Evolutionary conservation across 805 yeast genomes (phyloP).

Genomic region (Zygosaccharomyces gambellarensis): DNA sequence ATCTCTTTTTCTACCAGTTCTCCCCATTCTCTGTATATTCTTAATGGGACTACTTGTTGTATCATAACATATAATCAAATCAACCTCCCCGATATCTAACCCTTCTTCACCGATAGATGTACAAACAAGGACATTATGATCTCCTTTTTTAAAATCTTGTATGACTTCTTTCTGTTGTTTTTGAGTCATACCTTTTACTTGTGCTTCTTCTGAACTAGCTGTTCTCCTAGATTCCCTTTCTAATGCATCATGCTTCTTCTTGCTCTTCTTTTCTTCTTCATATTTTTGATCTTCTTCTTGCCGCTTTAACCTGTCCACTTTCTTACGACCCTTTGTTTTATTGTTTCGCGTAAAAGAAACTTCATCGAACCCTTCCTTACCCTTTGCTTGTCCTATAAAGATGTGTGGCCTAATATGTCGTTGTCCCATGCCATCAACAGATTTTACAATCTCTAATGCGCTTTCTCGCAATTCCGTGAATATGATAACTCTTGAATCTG

Average conservation of each 20-base stretch:
- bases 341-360: conserved; percentile 42
- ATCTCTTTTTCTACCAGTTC: conserved; percentile 93
- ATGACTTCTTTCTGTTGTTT: conserved; percentile 78
- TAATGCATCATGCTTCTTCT: conserved; percentile 33
- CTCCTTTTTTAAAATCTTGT: conserved; percentile 65
- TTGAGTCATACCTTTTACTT: conserved; percentile 83
- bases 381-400: conserved; percentile 88
- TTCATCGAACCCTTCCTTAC: conserved; percentile 64
- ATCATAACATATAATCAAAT: conserved; percentile 86
- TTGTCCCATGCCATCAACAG: conserved; percentile 42
- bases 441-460: conserved; percentile 78
- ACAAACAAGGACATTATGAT: conserved; percentile 78
- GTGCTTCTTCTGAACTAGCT: conserved; percentile 71
- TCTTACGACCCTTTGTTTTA: conserved; percentile 42
- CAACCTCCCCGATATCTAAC: conserved; percentile 96
- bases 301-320: conserved; percentile 33
- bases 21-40: conserved; percentile 92
- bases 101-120: conserved; percentile 99
- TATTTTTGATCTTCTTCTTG: conserved; percentile 31
- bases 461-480: conserved; percentile 88
- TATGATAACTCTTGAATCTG: conserved; percentile 70
- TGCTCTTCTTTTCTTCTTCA: conserved; percentile 31
- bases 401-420: conserved; percentile 61
- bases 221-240: conserved; percentile 41
- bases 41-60: conserved; percentile 92